Conservation (phyloP, 371 early-diverging fungal genomes). For the Sporodiniella umbellata region DNA sequence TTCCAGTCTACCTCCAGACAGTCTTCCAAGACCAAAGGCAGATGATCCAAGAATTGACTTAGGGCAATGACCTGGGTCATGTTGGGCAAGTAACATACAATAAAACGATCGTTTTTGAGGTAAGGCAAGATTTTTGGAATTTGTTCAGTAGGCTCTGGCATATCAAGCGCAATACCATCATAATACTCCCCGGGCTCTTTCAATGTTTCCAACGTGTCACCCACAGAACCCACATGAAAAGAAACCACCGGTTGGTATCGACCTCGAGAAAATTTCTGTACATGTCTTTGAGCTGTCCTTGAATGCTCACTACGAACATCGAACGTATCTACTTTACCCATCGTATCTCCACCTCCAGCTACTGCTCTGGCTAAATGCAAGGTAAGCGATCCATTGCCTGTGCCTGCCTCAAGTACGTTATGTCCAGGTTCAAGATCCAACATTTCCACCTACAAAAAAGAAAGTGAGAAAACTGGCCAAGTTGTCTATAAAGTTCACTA, state of each 20-base stretch:
- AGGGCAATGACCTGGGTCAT: slow-evolving; percentile 73
- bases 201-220: slow-evolving; percentile 22
- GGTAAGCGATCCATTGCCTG: slow-evolving; percentile 73
- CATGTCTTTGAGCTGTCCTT: slow-evolving; percentile 51
- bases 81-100: slow-evolving; percentile 72
- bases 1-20: slow-evolving; percentile 69
- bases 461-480: too few relatives aligned
- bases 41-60: slow-evolving; percentile 40
- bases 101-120: slow-evolving; percentile 62
- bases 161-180: slow-evolving; percentile 69
- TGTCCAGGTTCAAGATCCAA: slow-evolving; percentile 66
- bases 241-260: slow-evolving; percentile 39
- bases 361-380: slow-evolving; percentile 67
- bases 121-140: slow-evolving; percentile 42
- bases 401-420: slow-evolving; percentile 70
- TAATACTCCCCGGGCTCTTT: slow-evolving; percentile 26
- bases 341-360: slow-evolving; percentile 34
- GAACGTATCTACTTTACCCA: slow-evolving; percentile 62
- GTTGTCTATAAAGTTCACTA: slow-evolving; percentile 19
- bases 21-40: slow-evolving; percentile 54
- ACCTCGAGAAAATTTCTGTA: slow-evolving; percentile 58
- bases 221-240: slow-evolving; percentile 54
- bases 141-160: slow-evolving; percentile 63
- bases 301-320: slow-evolving; percentile 55
- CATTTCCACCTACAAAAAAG: slow-evolving; percentile 43